Evolutionary conservation across 495 filamentous ascomycete species (phyloP), one percentile per base, ranked within the genome.

Genomic region (Cercophora sp.): DNA sequence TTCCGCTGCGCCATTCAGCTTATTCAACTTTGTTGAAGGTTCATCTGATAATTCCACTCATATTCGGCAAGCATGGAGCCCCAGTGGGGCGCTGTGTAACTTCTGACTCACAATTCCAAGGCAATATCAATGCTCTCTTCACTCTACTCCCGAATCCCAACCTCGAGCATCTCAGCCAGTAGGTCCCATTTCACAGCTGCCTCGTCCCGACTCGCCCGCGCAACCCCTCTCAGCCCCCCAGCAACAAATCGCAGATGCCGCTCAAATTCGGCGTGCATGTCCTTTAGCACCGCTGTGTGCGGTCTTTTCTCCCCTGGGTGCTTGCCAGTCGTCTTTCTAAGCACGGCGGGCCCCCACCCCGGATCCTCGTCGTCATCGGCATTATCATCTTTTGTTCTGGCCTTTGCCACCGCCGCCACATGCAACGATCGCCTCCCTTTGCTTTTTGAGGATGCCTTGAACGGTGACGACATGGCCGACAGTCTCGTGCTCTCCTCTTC

Each of bases 121-220:
- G n/a, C n/a, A n/a, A n/a, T n/a, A n/a, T n/a, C n/a, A n/a, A n/a
- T n/a, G n/a, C n/a, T n/a, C n/a, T n/a, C n/a, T 32, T 32, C 29
- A 20, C 18, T 37, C n/a, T 48, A 26, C 25, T 63, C 63, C 34
- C 54, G 48, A 43, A 79, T 65, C 2, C 77, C 78, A 41, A 64
- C 66, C 65, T 83, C 80, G 26, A 85, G 57, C 66, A 79, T 81
- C 64, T 84, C 79, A 8, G 77, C 81, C 56, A 85, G 51, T 16
- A 75, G 67, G 61, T 83, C 81, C 75, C 81, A 81, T 57, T 79
- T 79, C 22, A 64, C 69, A 32, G 74, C 63, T 16, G 71, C 69
- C 19, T 64, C 60, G 15, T 79, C 77, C 18, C 75, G 70, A 16
- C 79, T 80, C 23, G 79, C 81, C 59, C 81, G 70, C n/a, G 79